Evolutionary conservation across 2,329 filamentous ascomycete genomes (phyloP).

Genomic region (Aureobasidium sp.): DNA sequence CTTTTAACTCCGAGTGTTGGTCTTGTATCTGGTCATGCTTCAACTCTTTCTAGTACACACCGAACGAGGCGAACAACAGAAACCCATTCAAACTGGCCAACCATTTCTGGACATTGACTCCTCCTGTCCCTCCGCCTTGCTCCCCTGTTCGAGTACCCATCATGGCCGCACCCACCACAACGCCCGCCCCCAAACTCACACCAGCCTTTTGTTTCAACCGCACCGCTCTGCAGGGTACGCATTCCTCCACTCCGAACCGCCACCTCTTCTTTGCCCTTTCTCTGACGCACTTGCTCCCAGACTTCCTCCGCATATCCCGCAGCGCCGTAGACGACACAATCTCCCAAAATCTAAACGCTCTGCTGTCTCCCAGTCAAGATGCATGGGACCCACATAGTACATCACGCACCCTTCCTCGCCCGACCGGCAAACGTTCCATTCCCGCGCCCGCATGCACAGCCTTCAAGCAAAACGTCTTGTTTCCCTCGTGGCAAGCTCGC

Average conservation of each 20-base stretch:
- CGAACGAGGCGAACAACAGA: neutral
- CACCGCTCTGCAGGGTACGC: slow-evolving; percentile 39
- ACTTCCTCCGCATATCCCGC: slow-evolving; percentile 83
- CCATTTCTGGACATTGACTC: slow-evolving; percentile 21
- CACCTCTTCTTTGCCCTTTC: neutral
- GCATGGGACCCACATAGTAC: slow-evolving; percentile 78
- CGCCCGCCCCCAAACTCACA: slow-evolving; percentile 30
- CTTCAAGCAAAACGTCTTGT: slow-evolving; percentile 72
- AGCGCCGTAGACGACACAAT: slow-evolving; percentile 87
- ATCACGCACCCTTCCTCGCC: slow-evolving; percentile 48
- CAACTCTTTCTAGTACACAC: neutral
- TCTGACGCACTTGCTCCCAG: slow-evolving; percentile 43
- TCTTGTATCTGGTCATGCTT: neutral
- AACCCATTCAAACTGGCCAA: slow-evolving; percentile 21
- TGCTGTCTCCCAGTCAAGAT: slow-evolving; percentile 61
- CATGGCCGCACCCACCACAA: slow-evolving; percentile 13
- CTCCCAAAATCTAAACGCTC: slow-evolving; percentile 81
- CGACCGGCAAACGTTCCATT: slow-evolving; percentile 44
- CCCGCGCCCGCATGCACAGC: slow-evolving; percentile 52
- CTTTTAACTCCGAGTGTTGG: neutral
- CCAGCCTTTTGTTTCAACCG: slow-evolving; percentile 45
- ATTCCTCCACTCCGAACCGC: neutral
- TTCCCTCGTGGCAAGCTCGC: slow-evolving; percentile 78
- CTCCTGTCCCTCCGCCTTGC: slow-evolving; percentile 11
- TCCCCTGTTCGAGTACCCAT: neutral